Evolutionary conservation across 2,329 filamentous ascomycete species (phyloP).

Genomic region (Diaporthe vexans): DNA sequence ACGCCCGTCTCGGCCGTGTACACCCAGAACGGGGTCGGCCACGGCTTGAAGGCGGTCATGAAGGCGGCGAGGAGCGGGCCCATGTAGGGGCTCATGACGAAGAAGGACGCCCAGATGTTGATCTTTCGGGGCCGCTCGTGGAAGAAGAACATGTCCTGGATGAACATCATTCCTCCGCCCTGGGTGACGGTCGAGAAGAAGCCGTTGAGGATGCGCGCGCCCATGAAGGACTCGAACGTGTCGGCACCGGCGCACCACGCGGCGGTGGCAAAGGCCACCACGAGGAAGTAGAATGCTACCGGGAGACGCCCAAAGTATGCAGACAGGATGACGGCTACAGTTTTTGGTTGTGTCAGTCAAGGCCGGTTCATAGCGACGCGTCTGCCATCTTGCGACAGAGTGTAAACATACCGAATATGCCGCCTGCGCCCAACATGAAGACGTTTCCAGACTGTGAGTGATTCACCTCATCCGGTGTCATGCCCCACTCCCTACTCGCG

Average conservation of each 20-base stretch:
- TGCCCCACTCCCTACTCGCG: constrained; percentile 58
- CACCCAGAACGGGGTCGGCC: constrained; percentile 64
- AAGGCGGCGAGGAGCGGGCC: constrained; percentile 63
- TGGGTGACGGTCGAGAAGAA: constrained; percentile 63
- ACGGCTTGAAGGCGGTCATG: constrained; percentile 60
- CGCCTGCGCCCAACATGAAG: constrained; percentile 62
- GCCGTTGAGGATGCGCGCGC: constrained; percentile 62
- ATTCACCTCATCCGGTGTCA: constrained; percentile 63
- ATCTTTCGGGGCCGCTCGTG: constrained; percentile 67
- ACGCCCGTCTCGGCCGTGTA: constrained; percentile 57
- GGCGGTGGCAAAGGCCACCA: constrained; percentile 54
- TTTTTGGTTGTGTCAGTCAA: constrained; percentile 7
- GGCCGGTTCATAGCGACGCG: not conserved
- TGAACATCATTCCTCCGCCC: constrained; percentile 63
- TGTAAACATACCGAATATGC: constrained; percentile 52
- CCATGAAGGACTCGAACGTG: constrained; percentile 62
- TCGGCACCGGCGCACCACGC: constrained; percentile 61
- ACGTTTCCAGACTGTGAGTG: constrained; percentile 66
- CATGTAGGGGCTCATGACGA: constrained; percentile 59
- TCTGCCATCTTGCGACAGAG: too few relatives aligned
- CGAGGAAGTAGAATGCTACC: constrained; percentile 58
- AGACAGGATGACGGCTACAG: constrained; percentile 54
- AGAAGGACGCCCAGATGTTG: constrained; percentile 61
- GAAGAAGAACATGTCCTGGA: constrained; percentile 73
- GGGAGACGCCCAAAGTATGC: constrained; percentile 61